A percentile compares a stretch with the other conserved stretches of the same genome.
Conservation (phyloP, 2,329 filamentous ascomycete species). For the Venturia nashicola region DNA sequence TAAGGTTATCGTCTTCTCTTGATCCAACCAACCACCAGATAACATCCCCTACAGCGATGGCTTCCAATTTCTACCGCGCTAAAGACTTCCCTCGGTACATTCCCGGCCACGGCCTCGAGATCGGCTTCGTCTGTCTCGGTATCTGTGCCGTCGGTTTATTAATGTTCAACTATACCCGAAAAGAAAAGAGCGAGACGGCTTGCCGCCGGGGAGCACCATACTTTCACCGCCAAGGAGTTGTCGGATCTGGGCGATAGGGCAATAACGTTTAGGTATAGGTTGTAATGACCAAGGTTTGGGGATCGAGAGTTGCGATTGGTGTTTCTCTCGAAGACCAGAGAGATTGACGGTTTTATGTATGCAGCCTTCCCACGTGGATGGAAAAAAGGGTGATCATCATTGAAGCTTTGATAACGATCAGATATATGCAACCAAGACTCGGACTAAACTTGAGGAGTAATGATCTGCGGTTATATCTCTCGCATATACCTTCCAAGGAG, state of each 20-base stretch:
- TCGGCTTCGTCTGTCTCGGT: slow-evolving; percentile 36
- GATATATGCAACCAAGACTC: too few relatives aligned
- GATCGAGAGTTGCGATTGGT: not conserved
- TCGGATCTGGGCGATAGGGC: slow-evolving; percentile 49
- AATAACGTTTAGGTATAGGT: slow-evolving; percentile 50
- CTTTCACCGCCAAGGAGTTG: slow-evolving; percentile 40
- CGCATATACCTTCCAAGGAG: too few relatives aligned
- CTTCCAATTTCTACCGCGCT: slow-evolving; percentile 56
- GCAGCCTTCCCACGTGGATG: not conserved
- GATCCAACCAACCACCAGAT: not conserved
- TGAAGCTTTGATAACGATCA: too few relatives aligned
- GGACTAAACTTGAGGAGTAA: too few relatives aligned
- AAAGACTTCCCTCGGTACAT: slow-evolving; percentile 37
- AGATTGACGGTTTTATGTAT: too few relatives aligned
- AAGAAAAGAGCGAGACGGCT: slow-evolving; percentile 34
- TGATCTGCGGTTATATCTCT: too few relatives aligned
- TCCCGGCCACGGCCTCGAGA: slow-evolving; percentile 38
- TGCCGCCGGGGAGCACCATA: slow-evolving; percentile 23
- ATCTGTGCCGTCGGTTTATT: slow-evolving; percentile 32
- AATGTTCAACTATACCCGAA: slow-evolving; percentile 39
- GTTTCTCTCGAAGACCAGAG: not conserved
- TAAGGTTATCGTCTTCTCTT: not conserved
- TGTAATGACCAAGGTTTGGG: slow-evolving; percentile 19
- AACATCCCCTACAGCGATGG: slow-evolving; percentile 40
- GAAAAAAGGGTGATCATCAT: not conserved